These are phyloP conservation scores for Teratosphaeria pseudoeucalypti DNA, from an alignment of 2,329 filamentous ascomycete species.

Conservation along the genomic window DNA sequence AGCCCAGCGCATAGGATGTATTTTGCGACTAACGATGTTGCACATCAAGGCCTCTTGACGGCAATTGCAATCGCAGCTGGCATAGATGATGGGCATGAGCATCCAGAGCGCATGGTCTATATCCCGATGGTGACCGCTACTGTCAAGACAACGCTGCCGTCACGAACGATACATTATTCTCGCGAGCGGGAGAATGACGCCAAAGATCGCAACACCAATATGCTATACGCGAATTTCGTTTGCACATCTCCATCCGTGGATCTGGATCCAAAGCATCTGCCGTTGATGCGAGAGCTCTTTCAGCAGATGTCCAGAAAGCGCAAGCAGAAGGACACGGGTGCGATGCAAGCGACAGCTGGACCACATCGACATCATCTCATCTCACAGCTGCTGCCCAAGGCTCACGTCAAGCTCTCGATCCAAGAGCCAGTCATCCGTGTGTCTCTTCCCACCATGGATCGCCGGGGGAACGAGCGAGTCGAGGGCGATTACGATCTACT, in stretches of 20 bases:
- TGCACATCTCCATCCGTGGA: conserved; percentile 93
- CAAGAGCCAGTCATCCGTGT: conserved; percentile 93
- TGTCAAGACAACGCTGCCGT: conserved; percentile 84
- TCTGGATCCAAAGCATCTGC: conserved; percentile 82
- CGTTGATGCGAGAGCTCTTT: conserved; percentile 68
- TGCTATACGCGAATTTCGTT: conserved; percentile 90
- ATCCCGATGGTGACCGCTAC: conserved; percentile 96
- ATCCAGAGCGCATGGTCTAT: conserved; percentile 79
- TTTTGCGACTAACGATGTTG: conserved; percentile 83
- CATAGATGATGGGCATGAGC: conserved; percentile 78
- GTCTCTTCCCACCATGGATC: conserved; percentile 66
- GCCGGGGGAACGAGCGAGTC: conserved; percentile 33
- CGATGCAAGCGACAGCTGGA: not conserved
- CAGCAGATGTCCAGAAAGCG: conserved; percentile 29
- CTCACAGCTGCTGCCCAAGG: conserved; percentile 84
- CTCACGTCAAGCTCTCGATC: conserved; percentile 88
- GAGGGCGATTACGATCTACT: conserved; percentile 86
- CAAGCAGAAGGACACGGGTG: conserved; percentile 6
- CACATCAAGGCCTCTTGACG: conserved; percentile 85
- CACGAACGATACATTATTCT: conserved; percentile 78
- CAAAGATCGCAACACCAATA: conserved; percentile 82
- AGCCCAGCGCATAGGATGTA: conserved; percentile 98
- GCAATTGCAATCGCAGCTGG: conserved; percentile 88
- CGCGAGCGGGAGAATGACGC: conserved; percentile 49
- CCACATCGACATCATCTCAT: conserved; percentile 53